Percentiles rank a stretch among this genome's conserved stretches.
These are phyloP conservation scores for Podospora bellae-mahoneyi DNA, from an alignment of 495 filamentous ascomycete genomes.

Conservation along the genomic window DNA sequence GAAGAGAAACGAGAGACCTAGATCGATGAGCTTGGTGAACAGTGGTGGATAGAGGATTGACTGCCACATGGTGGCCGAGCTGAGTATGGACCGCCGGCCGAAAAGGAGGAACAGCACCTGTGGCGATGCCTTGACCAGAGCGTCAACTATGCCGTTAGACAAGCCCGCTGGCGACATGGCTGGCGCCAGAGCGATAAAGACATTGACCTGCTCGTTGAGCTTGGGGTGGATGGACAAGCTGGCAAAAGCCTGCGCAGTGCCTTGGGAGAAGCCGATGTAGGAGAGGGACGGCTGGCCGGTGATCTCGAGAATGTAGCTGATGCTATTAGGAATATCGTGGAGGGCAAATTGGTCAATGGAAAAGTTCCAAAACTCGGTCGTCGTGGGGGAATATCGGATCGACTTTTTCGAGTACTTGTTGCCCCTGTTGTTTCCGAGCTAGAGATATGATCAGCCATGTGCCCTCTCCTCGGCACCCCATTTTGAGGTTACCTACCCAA, in stretches of 20 bases:
- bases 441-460: conserved; percentile 8
- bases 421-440: conserved; percentile 93
- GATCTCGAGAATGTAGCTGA: conserved; percentile 82
- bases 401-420: conserved; percentile 99
- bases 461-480: not conserved
- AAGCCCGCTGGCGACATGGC: conserved; percentile 95
- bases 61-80: conserved; percentile 96
- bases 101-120: conserved; percentile 92
- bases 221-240: conserved; percentile 89
- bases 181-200: conserved; percentile 95
- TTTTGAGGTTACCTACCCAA: conserved; percentile 59
- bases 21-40: conserved; percentile 85
- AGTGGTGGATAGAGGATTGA: conserved; percentile 92
- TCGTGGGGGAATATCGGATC: conserved; percentile 64
- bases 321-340: conserved; percentile 92
- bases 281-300: conserved; percentile 82
- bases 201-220: conserved; percentile 88
- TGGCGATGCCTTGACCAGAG: conserved; percentile 89
- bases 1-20: conserved; percentile 76
- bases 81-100: conserved; percentile 88
- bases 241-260: conserved; percentile 94
- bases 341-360: conserved; percentile 98
- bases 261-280: conserved; percentile 96
- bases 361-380: conserved; percentile 88
- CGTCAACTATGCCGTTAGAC: conserved; percentile 81